Evolutionary conservation across 2,329 filamentous ascomycete genomes (phyloP).

Genomic region (Arthrinium puccinioides): DNA sequence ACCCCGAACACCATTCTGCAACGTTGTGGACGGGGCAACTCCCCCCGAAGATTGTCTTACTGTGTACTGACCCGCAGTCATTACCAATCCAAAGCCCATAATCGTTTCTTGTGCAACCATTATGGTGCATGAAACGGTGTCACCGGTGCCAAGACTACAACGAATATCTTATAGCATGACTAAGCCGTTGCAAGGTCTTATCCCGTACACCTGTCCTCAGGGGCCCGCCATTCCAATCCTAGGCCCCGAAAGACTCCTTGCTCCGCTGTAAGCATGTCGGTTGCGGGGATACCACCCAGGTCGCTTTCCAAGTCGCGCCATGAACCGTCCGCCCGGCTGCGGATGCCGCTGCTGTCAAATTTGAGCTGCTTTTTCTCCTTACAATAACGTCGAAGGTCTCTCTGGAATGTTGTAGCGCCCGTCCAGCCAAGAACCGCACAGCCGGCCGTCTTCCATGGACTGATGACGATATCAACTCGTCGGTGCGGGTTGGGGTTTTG

Average conservation of each 20-base stretch:
- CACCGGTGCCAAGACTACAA: no score
- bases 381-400: conserved; percentile 76
- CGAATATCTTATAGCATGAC: no score
- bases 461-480: conserved; percentile 86
- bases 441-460: conserved; percentile 80
- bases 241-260: conserved; percentile 72
- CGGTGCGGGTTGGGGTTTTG: conserved; percentile 71
- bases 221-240: conserved; percentile 58
- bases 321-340: conserved; percentile 55
- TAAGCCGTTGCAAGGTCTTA: no score
- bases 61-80: no score
- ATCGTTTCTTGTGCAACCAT: no score
- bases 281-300: conserved; percentile 37
- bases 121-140: no score
- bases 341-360: conserved; percentile 85
- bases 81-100: no score
- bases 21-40: no score
- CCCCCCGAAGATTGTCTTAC: no score
- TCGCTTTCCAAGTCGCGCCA: conserved; percentile 63
- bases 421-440: conserved; percentile 87
- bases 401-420: conserved; percentile 81
- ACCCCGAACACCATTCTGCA: no score
- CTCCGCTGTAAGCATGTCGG: conserved; percentile 67
- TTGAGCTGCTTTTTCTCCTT: conserved; percentile 67
- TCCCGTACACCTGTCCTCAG: conserved; percentile 61